These are phyloP conservation scores for Coniferiporia weirii DNA, from an alignment of 1,284 basidiomycete species.

Conservation along the genomic window DNA sequence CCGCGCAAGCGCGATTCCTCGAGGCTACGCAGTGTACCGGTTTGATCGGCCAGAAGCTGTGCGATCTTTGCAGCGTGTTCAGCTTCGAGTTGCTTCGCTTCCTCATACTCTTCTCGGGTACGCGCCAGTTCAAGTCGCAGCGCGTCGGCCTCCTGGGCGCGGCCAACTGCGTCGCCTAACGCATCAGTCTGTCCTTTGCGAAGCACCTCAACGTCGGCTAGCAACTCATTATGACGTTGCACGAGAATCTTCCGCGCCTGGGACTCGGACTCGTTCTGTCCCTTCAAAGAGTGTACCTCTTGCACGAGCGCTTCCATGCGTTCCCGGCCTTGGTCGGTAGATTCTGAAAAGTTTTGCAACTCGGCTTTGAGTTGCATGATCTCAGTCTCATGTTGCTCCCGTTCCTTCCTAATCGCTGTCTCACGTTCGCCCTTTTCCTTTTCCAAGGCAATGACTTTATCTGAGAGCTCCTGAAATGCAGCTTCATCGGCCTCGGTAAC, in stretches of 20 bases:
- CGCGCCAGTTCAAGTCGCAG: conserved; percentile 68
- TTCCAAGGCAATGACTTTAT: conserved; percentile 53
- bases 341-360: conserved; percentile 35
- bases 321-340: conserved; percentile 41
- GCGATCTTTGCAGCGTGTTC: conserved; percentile 60
- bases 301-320: conserved; percentile 50
- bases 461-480: conserved; percentile 61
- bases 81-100: conserved; percentile 66
- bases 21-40: conserved; percentile 58
- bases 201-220: conserved; percentile 52
- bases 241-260: conserved; percentile 58
- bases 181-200: conserved; percentile 57
- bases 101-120: conserved; percentile 59
- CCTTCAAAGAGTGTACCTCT: conserved; percentile 58
- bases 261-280: conserved; percentile 58
- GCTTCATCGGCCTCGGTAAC: conserved; percentile 66
- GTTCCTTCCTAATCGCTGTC: conserved; percentile 48
- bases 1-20: conserved; percentile 70
- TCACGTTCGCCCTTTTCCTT: conserved; percentile 52
- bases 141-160: conserved; percentile 54
- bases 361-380: conserved; percentile 45
- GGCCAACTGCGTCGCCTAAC: conserved; percentile 63
- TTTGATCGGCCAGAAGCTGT: conserved; percentile 68
- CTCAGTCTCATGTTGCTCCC: conserved; percentile 47
- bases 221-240: conserved; percentile 59